phyloP scores from a whole-genome alignment of 2,329 filamentous ascomycete genomes.

The Nemania sp. region DNA sequence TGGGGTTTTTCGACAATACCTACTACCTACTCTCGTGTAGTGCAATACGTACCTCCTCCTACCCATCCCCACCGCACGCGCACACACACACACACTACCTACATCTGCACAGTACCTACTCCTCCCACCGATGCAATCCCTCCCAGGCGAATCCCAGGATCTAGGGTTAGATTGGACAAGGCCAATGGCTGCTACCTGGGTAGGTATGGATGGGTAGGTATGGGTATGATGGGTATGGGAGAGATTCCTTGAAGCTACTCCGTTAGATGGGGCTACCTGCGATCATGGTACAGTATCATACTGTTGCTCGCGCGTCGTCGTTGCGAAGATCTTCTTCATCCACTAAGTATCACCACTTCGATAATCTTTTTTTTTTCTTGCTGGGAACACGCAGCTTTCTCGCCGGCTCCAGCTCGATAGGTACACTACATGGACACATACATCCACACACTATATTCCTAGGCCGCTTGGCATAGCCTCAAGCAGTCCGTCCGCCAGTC shows the following conservation, averaged over 20 bases:
- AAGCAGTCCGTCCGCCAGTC: background rate
- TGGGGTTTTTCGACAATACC: background rate
- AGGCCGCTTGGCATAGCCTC: constrained; percentile 19
- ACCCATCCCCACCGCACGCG: background rate
- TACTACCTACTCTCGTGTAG: no score
- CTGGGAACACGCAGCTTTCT: constrained; percentile 4
- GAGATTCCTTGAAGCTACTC: constrained; percentile 21
- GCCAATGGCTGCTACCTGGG: background rate
- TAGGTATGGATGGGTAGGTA: background rate
- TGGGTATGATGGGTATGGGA: background rate
- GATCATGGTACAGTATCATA: constrained; percentile 13
- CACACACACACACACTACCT: background rate
- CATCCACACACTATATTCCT: background rate
- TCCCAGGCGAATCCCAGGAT: background rate
- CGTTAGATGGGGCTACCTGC: constrained; percentile 4
- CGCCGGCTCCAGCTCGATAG: constrained; percentile 29
- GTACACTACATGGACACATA: no score
- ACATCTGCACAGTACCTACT: background rate
- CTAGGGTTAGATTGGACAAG: background rate
- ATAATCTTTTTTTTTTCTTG: constrained; percentile 25
- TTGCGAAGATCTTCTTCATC: constrained; percentile 27
- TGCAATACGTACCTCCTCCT: background rate
- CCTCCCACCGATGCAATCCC: no score
- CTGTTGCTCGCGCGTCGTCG: constrained; percentile 15
- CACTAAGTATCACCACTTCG: constrained; percentile 9